A percentile compares a stretch with the other conserved stretches of the same genome.
These are phyloP conservation scores for Raddia guianensis DNA, from an alignment of 176 grass and related monocot species.

Conservation along the genomic window DNA sequence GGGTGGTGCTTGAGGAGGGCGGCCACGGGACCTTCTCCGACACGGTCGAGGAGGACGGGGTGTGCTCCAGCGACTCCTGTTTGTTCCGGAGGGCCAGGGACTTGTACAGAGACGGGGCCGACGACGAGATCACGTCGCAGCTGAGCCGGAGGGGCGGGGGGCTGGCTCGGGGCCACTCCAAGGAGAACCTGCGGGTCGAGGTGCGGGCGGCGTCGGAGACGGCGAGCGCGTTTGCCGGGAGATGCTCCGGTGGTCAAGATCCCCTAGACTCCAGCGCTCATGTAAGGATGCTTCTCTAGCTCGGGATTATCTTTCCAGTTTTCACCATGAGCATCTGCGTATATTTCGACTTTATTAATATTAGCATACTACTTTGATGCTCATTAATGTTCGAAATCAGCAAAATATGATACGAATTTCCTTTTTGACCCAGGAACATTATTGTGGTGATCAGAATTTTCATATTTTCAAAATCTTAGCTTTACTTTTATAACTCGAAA, in stretches of 20 bases:
- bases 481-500: too few species aligned
- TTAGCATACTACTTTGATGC: background rate
- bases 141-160: slow-evolving; percentile 41
- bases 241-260: slow-evolving; percentile 15
- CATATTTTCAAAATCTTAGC: too few species aligned
- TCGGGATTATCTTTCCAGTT: background rate
- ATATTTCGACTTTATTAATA: background rate
- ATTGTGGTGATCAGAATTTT: slow-evolving; percentile 42
- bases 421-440: slow-evolving; percentile 47
- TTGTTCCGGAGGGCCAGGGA: slow-evolving; percentile 48
- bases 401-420: background rate
- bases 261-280: slow-evolving; percentile 32
- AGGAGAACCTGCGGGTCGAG: slow-evolving; percentile 83
- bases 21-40: slow-evolving; percentile 57
- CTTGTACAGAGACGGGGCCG: slow-evolving; percentile 20
- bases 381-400: slow-evolving; percentile 1
- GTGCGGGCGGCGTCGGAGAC: too few species aligned
- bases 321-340: background rate
- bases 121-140: slow-evolving; percentile 69
- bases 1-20: slow-evolving; percentile 50
- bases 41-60: slow-evolving; percentile 64
- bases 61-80: slow-evolving; percentile 71
- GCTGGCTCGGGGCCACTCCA: slow-evolving; percentile 60
- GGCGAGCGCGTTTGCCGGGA: slow-evolving; percentile 21
- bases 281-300: slow-evolving; percentile 36